These are phyloP conservation scores for Botrytis byssoidea DNA, from an alignment of 2,329 filamentous ascomycete species.

Conservation along the genomic window DNA sequence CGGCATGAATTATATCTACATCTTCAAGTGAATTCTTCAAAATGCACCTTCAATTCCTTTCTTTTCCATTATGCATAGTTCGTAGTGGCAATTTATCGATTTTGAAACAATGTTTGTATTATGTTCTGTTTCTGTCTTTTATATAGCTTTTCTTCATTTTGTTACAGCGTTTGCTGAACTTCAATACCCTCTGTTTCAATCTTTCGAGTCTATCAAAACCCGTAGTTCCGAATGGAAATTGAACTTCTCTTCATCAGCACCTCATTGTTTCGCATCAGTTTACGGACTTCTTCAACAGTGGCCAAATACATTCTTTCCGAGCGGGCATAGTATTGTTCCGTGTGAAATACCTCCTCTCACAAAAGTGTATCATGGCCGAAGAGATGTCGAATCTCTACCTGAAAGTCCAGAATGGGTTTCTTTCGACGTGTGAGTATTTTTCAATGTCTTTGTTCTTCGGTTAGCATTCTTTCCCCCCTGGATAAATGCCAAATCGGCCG, in stretches of 20 bases:
- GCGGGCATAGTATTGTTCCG: slow-evolving; percentile 49
- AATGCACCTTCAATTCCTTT: neutral
- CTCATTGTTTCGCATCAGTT: slow-evolving; percentile 50
- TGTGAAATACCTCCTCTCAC: slow-evolving; percentile 48
- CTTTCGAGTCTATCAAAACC: no score
- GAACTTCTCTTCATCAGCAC: slow-evolving; percentile 49
- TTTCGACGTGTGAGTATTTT: slow-evolving; percentile 45
- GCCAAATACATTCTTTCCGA: slow-evolving; percentile 52
- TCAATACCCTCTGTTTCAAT: slow-evolving; percentile 4
- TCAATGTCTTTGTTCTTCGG: neutral
- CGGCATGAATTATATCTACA: neutral
- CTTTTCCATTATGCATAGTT: neutral
- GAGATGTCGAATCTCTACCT: slow-evolving; percentile 41
- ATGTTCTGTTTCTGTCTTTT: neutral
- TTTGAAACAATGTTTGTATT: neutral
- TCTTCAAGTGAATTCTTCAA: neutral
- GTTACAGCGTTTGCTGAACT: neutral
- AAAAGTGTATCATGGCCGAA: slow-evolving; percentile 50
- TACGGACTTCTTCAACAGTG: slow-evolving; percentile 50
- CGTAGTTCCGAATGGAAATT: slow-evolving; percentile 35
- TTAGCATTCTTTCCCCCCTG: no score
- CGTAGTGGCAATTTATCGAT: neutral
- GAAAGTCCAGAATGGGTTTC: slow-evolving; percentile 53
- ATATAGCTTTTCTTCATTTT: neutral
- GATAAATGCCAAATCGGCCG: neutral